Base-by-base conservation (phyloP, 1,284 basidiomycete genomes). In the Moesziomyces sp. region DNA sequence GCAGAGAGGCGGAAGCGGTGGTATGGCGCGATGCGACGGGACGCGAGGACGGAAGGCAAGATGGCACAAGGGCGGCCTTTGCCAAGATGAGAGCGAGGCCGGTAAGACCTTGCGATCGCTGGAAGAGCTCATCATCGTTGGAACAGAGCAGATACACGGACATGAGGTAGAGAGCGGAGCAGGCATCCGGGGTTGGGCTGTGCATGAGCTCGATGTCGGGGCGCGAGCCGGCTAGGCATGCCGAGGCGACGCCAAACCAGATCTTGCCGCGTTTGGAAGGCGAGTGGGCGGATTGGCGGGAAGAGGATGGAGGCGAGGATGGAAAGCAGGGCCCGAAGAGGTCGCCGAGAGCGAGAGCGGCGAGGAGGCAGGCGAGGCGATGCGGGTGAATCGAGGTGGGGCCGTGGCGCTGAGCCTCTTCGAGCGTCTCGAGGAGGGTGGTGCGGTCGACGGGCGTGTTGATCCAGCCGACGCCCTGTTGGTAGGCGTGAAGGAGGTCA, bases 91-190 rank as follows among this genome's bases (percentile, higher is more conserved):
- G 57, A 1, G 55, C 65, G 21, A 68, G 65, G 9, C 59, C 55
- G 19, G 58, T 58, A 24, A 62, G 52, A 5, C 58, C 58, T 16
- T 57, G 58, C 2, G 65, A 54, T 26, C 58, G 52, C 21, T 68
- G 54, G 43, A 48, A 56, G 40, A 63, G 59, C 44, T 65, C 46
- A 21, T 58, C 62, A 38, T 66, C 57, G 40, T 56, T 57, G 52
- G 54, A 53, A 24, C 51, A 55, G 19, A 66, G 62, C 9, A 71
- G 34, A 23, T 66, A 65, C 44, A 58, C 58, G 13, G 58, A 58
- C 61, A 71, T 65, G 40, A 71, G 51, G 42, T 71, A 63, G 51
- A 71, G 68, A 28, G 68, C 68, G 4, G 68, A 59, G 45, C 55
- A 58, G 4, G 68, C 68, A 18, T 71, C 68, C 13, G 58, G 58